A percentile compares a stretch with the other conserved stretches of the same genome.
These are phyloP conservation scores for Comarum palustre DNA, from an alignment of 306 rosid species.

Conservation along the genomic window DNA sequence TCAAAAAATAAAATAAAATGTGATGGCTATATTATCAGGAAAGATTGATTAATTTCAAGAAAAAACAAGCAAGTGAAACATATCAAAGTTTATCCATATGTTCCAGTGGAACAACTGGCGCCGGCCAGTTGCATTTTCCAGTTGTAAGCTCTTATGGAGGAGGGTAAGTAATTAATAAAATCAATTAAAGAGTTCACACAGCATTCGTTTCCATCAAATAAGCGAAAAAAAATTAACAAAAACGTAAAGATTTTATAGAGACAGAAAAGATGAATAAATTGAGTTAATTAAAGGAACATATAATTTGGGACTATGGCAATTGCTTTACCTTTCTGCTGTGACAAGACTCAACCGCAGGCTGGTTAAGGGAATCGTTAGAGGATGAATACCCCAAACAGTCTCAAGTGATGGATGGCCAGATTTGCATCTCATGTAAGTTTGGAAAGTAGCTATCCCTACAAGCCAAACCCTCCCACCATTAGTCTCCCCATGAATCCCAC, in stretches of 20 bases:
- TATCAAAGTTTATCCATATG: neutral
- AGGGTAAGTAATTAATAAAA: neutral
- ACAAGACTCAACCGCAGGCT: slow-evolving; percentile 76
- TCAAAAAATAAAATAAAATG: neutral
- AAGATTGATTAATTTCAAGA: neutral
- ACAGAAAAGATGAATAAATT: neutral
- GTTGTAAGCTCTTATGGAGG: neutral
- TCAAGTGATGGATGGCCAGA: slow-evolving; percentile 68
- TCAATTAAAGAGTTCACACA: neutral
- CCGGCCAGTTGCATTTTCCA: neutral
- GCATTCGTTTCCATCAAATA: neutral
- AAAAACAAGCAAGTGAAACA: neutral
- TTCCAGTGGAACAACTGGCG: neutral
- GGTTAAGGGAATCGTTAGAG: slow-evolving; percentile 71
- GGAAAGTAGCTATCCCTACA: slow-evolving; percentile 81
- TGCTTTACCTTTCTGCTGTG: slow-evolving; percentile 62
- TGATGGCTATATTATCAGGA: neutral
- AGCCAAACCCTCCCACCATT: slow-evolving; percentile 57
- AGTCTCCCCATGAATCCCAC: slow-evolving; percentile 31
- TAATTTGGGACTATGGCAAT: slow-evolving; percentile 35
- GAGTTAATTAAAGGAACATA: neutral
- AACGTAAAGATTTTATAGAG: neutral
- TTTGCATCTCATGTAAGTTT: slow-evolving; percentile 78
- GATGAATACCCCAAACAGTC: slow-evolving; percentile 77
- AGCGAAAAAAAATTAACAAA: neutral